Evolutionary conservation across 768 basidiomycete genomes (phyloP), one percentile per base, ranked within the genome.

Genomic region (Boletus pseudopeckii): DNA sequence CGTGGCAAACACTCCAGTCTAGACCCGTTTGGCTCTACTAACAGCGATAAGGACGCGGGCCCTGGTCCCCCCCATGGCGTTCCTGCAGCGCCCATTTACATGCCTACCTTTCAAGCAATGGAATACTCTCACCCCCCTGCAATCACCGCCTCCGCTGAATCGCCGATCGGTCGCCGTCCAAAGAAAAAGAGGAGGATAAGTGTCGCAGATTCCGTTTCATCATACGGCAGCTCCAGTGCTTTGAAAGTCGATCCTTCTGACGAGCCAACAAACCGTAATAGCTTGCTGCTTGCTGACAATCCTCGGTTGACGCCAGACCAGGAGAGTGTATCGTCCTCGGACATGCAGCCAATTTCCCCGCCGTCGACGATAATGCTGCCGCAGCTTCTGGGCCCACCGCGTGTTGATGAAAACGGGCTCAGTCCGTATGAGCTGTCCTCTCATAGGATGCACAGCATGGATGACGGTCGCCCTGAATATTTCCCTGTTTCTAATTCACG

Each of bases 1-100:
- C 73, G 79, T 44, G 78, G 79, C 37, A 78, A 77, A 56, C 77
- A 79, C 50, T 79, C 76, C 26, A 77, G 75, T 58, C 70, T 80
- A 45, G 78, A 78, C 57, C 75, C 78, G 3, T 78, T 78, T 56
- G 78, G 77, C 37, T 71, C 75, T 20, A 69, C 71, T 10, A 69
- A 67, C 53, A 61, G 60, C 52, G 75, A 72, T 48, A 71, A 65
- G 50, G 76, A 70, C 28, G 60, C 58, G 0, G 69, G 64, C 3
- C 71, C 69, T 37, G 67, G 64, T 22, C 63, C 60, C 15, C 68
- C 66, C 17, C 59, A 60, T 14, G 53, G 57, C 11, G 52, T 36
- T 26, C 54, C 61, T 46, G 38, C 69, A 3, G 66, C 69, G 56
- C 70, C 71, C 42, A 60, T 74, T 30, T 74, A 73, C 52, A 73